Percentiles rank a stretch among this genome's conserved stretches.
phyloP scores from a whole-genome alignment of 1,284 basidiomycete species.

The Porphyrellus sp. region DNA sequence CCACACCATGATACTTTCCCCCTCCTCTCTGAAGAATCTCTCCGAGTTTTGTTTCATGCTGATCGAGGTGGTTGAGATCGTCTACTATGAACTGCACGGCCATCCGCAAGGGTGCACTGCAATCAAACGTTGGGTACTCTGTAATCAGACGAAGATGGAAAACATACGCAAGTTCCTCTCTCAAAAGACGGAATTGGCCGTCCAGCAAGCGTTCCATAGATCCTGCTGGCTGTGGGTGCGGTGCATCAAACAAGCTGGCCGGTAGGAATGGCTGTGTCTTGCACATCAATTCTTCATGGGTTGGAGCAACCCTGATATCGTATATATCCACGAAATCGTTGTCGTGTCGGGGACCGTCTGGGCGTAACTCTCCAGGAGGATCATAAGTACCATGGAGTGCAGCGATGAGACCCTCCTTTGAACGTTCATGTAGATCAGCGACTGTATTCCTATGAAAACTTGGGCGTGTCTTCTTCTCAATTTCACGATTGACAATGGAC shows the following conservation, averaged over 20 bases:
- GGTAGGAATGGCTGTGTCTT: slow-evolving; percentile 52
- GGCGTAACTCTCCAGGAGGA: slow-evolving; percentile 52
- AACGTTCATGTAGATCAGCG: neutral
- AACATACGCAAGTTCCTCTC: slow-evolving; percentile 64
- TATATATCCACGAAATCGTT: slow-evolving; percentile 59
- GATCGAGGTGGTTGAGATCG: slow-evolving; percentile 37
- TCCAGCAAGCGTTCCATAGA: slow-evolving; percentile 65
- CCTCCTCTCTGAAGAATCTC: slow-evolving; percentile 42
- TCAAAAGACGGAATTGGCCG: slow-evolving; percentile 65
- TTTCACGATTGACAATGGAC: slow-evolving; percentile 41
- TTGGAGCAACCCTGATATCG: slow-evolving; percentile 60
- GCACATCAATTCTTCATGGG: slow-evolving; percentile 55
- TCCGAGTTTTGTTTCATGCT: slow-evolving; percentile 32
- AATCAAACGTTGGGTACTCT: neutral
- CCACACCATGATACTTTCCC: slow-evolving; percentile 44
- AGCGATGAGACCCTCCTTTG: slow-evolving; percentile 36
- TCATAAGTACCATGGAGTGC: slow-evolving; percentile 46
- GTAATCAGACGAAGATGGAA: neutral
- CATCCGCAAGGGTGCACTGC: slow-evolving; percentile 49
- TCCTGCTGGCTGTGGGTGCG: slow-evolving; percentile 52
- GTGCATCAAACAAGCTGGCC: slow-evolving; percentile 52
- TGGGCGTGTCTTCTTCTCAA: slow-evolving; percentile 28
- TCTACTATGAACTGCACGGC: slow-evolving; percentile 46
- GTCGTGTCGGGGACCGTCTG: slow-evolving; percentile 57
- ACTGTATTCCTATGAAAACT: slow-evolving; percentile 9